Conservation (phyloP, 768 basidiomycete genomes). For the Pleurotus pulmonarius region DNA sequence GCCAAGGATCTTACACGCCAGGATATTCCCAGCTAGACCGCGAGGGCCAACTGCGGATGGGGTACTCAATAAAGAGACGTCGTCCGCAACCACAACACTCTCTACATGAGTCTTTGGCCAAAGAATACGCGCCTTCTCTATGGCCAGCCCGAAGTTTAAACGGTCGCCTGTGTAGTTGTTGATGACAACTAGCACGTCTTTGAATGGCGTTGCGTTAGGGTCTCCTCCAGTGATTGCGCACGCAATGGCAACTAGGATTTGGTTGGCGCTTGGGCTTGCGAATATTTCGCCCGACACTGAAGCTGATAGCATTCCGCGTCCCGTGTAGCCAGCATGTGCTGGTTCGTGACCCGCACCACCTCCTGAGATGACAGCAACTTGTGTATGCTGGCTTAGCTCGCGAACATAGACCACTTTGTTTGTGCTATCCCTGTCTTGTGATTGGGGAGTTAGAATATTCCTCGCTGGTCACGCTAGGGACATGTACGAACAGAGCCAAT, state of each 20-base stretch:
- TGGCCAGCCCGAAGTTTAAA: conserved; percentile 55
- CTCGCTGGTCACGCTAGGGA: background rate
- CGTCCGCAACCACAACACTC: conserved; percentile 52
- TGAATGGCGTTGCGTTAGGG: conserved; percentile 12
- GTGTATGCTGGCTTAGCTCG: conserved; percentile 15
- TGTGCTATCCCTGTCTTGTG: conserved; percentile 20
- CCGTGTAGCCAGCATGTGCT: conserved; percentile 54
- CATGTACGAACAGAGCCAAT: conserved; percentile 24
- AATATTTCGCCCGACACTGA: conserved; percentile 62
- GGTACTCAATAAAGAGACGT: conserved; percentile 39
- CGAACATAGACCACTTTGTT: conserved; percentile 32
- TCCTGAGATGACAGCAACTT: conserved; percentile 41
- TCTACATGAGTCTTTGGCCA: conserved; percentile 29
- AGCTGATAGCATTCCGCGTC: conserved; percentile 51
- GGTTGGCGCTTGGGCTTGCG: conserved; percentile 58
- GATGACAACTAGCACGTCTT: conserved; percentile 35
- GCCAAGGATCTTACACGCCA: conserved; percentile 57
- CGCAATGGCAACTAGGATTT: conserved; percentile 46
- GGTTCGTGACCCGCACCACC: conserved; percentile 61
- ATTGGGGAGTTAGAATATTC: conserved; percentile 15
- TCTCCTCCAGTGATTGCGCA: conserved; percentile 33
- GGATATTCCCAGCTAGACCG: conserved; percentile 41
- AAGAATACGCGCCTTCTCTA: conserved; percentile 43
- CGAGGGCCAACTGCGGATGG: conserved; percentile 42
- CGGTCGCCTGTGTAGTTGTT: conserved; percentile 55